These are phyloP conservation scores for Geoglossum glabrum DNA, from an alignment of 495 filamentous ascomycete species.

Conservation along the genomic window DNA sequence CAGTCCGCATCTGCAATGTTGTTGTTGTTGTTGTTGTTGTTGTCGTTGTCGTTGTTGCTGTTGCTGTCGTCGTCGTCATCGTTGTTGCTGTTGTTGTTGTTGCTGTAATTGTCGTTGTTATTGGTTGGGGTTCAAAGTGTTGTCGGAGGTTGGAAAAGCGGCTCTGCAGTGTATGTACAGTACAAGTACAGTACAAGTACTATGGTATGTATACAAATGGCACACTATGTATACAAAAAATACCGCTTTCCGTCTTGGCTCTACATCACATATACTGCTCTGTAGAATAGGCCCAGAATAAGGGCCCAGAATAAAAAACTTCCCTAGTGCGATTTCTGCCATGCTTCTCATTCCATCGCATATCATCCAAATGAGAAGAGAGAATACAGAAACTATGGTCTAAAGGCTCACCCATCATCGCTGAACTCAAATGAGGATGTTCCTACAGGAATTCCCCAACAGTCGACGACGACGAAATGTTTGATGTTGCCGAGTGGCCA, in stretches of 20 bases:
- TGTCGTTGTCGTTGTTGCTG: background rate
- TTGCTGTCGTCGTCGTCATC: background rate
- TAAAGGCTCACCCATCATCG: background rate
- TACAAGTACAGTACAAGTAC: no score
- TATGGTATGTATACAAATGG: no score
- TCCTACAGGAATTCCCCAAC: no score
- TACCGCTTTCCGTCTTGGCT: background rate
- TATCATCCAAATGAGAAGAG: background rate
- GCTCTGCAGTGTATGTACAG: background rate
- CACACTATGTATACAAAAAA: no score
- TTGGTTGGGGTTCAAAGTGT: background rate
- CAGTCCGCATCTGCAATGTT: no score
- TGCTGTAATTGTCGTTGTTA: background rate
- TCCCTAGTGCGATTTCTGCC: no score
- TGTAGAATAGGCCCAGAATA: no score
- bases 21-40: background rate
- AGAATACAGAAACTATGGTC: no score
- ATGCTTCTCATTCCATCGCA: background rate
- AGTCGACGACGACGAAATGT: no score
- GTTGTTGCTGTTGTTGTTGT: background rate
- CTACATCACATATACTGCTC: no score
- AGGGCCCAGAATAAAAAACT: no score
- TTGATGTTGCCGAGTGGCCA: no score
- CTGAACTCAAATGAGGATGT: background rate
- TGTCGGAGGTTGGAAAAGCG: background rate